Evolutionary conservation across 2,329 filamentous ascomycete species (phyloP).

Genomic region (Teratosphaeria pseudoeucalypti): DNA sequence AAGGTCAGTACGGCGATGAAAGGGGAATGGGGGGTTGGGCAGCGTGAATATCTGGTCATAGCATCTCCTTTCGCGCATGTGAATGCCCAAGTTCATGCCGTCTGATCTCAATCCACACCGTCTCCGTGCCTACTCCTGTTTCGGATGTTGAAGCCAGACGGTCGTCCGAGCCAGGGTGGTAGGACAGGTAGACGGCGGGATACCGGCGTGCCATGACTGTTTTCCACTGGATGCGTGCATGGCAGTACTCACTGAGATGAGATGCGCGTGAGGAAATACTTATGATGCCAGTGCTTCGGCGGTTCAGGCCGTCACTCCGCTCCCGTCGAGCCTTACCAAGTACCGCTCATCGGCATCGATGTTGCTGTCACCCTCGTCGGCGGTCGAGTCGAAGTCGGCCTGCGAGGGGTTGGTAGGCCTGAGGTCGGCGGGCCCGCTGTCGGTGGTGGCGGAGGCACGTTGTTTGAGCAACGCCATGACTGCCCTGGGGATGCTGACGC

Average conservation of each 20-base stretch:
- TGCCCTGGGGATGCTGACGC: not conserved
- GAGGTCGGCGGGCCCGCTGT: constrained; percentile 3
- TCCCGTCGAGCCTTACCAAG: constrained; percentile 24
- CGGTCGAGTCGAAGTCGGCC: constrained; percentile 19
- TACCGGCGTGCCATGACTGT: constrained; percentile 30
- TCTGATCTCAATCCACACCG: constrained; percentile 27
- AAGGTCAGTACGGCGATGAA: constrained; percentile 10
- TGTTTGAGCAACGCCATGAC: not conserved
- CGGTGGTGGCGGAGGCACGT: not conserved
- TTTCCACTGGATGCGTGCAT: constrained; percentile 18
- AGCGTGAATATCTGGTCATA: constrained; percentile 27
- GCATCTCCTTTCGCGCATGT: constrained; percentile 32
- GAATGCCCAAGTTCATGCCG: constrained; percentile 31
- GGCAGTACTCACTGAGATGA: constrained; percentile 22
- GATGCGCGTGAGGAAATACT: constrained; percentile 12
- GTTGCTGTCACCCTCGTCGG: constrained; percentile 17
- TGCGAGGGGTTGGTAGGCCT: constrained; percentile 24
- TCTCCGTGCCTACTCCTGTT: constrained; percentile 12
- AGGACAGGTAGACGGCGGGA: constrained; percentile 10
- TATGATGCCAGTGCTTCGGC: constrained; percentile 1
- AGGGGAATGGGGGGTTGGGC: constrained; percentile 4
- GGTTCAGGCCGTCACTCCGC: constrained; percentile 6
- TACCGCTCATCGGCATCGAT: constrained; percentile 27
- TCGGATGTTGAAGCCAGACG: not conserved
- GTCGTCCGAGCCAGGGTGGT: constrained; percentile 7